Base-by-base conservation (phyloP, 306 rosid genomes). In the Lathyrus aphaca region DNA sequence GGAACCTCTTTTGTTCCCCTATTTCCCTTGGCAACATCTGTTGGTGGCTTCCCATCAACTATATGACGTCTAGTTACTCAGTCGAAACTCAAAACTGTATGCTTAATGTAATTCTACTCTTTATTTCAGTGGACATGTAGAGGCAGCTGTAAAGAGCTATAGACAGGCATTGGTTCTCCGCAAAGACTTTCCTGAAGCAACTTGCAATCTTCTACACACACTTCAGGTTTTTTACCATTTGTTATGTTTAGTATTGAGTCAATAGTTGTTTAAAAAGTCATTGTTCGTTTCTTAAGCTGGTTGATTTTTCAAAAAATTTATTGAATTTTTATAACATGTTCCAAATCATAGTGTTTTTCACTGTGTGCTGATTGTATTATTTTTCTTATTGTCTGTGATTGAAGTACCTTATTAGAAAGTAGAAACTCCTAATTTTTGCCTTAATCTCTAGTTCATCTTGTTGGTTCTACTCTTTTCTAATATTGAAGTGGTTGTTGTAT, bases 161-260 rank as follows among this genome's bases (percentile, higher is more conserved):
- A 87, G 74, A 56, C 96, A 91, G 80, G 96, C 99, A 44, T 66
- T 95, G 82, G 32, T 64, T 75, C 86, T 95, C 49, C 96, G 99
- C 45, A 79, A 88, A 2, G 99, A 95, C 37, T 95, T 95, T 75
- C 97, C 99, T 23, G 99, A 95, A 79, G 99, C 99, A 81, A 91
- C 97, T 59, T 91, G 99, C 89, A 95, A 95, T 85, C 97, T 95
- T 57, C 77, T 95, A 30, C 99, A 95, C 76, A 95, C 97, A 5
- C 85, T 95, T 68, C 97, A 91, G 97, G 99, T 94, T 80, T 63
- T 54, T 44, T 21, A 46, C 10, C 32, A 46, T 45, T 43, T 23
- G 38, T 25, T 27, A 13, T n/a, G 14, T 19, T 39, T 21, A 14
- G 6, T 45, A 10, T 11, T 19, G 39, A 25, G 39, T 56, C 39